These are phyloP conservation scores for Kodamaea hsintzibuensis DNA, from an alignment of 805 yeast species.

Conservation along the genomic window DNA sequence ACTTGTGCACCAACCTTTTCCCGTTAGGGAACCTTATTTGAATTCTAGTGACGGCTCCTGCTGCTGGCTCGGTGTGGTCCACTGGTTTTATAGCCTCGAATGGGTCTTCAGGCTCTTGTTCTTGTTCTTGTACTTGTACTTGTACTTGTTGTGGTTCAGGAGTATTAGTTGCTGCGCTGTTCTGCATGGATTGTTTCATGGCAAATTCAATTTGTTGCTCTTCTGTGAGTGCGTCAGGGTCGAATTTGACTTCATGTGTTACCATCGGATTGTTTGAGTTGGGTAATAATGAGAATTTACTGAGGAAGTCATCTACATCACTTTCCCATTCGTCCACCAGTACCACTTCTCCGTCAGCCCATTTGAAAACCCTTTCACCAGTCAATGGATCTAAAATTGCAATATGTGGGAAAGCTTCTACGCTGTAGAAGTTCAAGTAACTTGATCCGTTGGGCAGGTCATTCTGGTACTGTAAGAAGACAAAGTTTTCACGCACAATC, in stretches of 20 bases:
- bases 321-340: slow-evolving; percentile 57
- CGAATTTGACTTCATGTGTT: slow-evolving; percentile 57
- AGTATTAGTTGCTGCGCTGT: slow-evolving; percentile 20
- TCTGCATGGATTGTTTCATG: slow-evolving; percentile 58
- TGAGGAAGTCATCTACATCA: slow-evolving; percentile 70
- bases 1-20: slow-evolving; percentile 72
- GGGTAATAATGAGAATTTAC: slow-evolving; percentile 62
- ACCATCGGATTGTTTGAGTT: slow-evolving; percentile 66
- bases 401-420: slow-evolving; percentile 77
- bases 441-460: slow-evolving; percentile 75
- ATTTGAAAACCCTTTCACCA: slow-evolving; percentile 80
- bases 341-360: slow-evolving; percentile 70
- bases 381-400: slow-evolving; percentile 94
- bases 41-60: slow-evolving; percentile 65
- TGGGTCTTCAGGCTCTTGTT: slow-evolving; percentile 31
- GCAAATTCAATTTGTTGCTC: slow-evolving; percentile 84
- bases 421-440: slow-evolving; percentile 72
- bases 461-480: slow-evolving; percentile 82
- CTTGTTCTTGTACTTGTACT: not conserved
- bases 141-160: slow-evolving; percentile 2
- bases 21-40: slow-evolving; percentile 92
- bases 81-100: slow-evolving; percentile 52
- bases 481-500: slow-evolving; percentile 63
- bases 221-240: slow-evolving; percentile 68
- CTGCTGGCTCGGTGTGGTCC: slow-evolving; percentile 64